These are phyloP conservation scores for Clarireedia monteithiana DNA, from an alignment of 2,329 filamentous ascomycete species.

Conservation along the genomic window DNA sequence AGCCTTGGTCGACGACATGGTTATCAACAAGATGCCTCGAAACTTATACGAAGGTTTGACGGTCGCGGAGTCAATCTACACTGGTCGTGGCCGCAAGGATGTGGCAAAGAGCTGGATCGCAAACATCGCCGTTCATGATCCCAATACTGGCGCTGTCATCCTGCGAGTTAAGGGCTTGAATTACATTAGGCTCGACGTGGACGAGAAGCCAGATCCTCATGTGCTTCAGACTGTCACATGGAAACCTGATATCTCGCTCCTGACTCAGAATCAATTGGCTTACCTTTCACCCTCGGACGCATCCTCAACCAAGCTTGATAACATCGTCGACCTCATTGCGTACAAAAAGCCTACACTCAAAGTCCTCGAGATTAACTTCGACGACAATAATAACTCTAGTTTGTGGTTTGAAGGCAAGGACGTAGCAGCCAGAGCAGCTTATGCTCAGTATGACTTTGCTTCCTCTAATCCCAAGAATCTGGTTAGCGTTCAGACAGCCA, in stretches of 20 bases:
- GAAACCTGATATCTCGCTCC: slow-evolving; percentile 22
- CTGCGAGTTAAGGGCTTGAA: slow-evolving; percentile 18
- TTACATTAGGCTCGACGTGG: slow-evolving; percentile 10
- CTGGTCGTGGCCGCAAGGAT: slow-evolving; percentile 7
- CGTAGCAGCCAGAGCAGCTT: neutral
- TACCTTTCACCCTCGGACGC: neutral
- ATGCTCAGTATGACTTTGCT: neutral
- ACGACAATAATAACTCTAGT: slow-evolving; percentile 16
- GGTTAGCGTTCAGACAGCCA: neutral
- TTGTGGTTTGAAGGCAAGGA: slow-evolving; percentile 23
- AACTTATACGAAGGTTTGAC: slow-evolving; percentile 1
- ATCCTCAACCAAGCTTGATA: neutral
- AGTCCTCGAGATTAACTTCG: slow-evolving; percentile 29
- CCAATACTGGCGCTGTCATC: slow-evolving; percentile 14
- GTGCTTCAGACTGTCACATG: slow-evolving; percentile 12
- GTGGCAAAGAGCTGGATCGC: slow-evolving; percentile 6
- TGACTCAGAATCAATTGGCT: slow-evolving; percentile 9
- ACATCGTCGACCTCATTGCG: slow-evolving; percentile 29
- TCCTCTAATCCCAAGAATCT: neutral
- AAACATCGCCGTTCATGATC: slow-evolving; percentile 13
- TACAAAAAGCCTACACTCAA: slow-evolving; percentile 30
- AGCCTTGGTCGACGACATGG: slow-evolving; percentile 18
- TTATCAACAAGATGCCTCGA: slow-evolving; percentile 15
- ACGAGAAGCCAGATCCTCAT: neutral
- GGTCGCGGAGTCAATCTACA: slow-evolving; percentile 7